Percentiles rank a stretch among this genome's conserved stretches.
phyloP scores from a whole-genome alignment of 169 alveolate genomes.

The Plasmodium coatneyi region DNA sequence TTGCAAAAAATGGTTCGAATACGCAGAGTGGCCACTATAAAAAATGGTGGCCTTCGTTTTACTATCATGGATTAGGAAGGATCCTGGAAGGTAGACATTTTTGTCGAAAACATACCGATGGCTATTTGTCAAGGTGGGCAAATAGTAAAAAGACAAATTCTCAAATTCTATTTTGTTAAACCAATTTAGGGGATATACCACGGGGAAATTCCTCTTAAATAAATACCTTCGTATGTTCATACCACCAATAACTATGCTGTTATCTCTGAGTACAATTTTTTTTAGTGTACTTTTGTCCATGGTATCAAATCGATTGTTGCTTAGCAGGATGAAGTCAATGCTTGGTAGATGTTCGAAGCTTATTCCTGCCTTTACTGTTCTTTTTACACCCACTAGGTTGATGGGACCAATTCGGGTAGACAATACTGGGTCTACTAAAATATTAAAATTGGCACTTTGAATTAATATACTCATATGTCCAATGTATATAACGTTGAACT shows the following conservation, averaged over 20 bases:
- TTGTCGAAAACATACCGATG: slow-evolving; percentile 49
- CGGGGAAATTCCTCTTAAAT: slow-evolving; percentile 62
- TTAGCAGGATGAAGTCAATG: slow-evolving; percentile 67
- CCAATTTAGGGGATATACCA: slow-evolving; percentile 75
- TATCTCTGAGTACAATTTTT: slow-evolving; percentile 69
- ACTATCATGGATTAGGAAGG: slow-evolving; percentile 61
- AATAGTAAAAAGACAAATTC: slow-evolving; percentile 62
- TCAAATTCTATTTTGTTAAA: slow-evolving; percentile 58
- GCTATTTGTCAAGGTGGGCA: slow-evolving; percentile 68
- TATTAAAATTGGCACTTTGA: slow-evolving; percentile 45
- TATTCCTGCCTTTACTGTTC: slow-evolving; percentile 69
- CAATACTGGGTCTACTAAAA: slow-evolving; percentile 74
- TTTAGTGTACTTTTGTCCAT: slow-evolving; percentile 54
- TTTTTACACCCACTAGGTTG: slow-evolving; percentile 45
- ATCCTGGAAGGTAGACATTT: slow-evolving; percentile 74
- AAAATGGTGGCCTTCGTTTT: slow-evolving; percentile 36
- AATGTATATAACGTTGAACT: slow-evolving; percentile 63
- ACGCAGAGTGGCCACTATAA: slow-evolving; percentile 74
- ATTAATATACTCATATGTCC: slow-evolving; percentile 74
- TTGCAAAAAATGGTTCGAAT: slow-evolving; percentile 67
- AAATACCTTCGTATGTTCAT: slow-evolving; percentile 72
- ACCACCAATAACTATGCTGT: slow-evolving; percentile 67
- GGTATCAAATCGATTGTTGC: slow-evolving; percentile 72
- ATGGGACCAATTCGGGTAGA: slow-evolving; percentile 43
- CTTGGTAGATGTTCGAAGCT: slow-evolving; percentile 56